Evolutionary conservation across 306 rosid species (phyloP).

Genomic region (Vigna hirtella): DNA sequence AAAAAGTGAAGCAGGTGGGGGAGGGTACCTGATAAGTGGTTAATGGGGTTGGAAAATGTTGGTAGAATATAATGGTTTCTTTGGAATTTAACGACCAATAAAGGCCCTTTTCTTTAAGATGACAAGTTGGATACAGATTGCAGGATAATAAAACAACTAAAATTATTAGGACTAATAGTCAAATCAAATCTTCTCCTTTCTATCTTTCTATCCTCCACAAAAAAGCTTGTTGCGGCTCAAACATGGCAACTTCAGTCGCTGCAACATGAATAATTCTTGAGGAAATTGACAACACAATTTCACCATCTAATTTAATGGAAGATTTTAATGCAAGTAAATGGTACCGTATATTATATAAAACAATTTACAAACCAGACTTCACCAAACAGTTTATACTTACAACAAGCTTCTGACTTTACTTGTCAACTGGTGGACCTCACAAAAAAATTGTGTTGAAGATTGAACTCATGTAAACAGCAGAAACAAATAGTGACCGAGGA

Average conservation of each 20-base stretch:
- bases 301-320: neutral
- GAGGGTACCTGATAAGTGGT: neutral
- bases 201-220: neutral
- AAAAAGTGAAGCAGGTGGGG: neutral
- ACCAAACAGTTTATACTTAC: neutral
- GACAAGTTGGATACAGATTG: slow-evolving; percentile 30
- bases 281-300: neutral
- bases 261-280: neutral
- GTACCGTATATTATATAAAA: neutral
- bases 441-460: neutral
- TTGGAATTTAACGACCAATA: neutral
- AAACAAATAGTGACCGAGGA: neutral
- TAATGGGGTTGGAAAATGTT: neutral
- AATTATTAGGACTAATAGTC: neutral
- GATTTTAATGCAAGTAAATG: no score
- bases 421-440: neutral
- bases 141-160: neutral
- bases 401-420: neutral
- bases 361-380: slow-evolving; percentile 6
- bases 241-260: neutral
- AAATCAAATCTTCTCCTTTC: slow-evolving; percentile 1
- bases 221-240: neutral
- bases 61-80: slow-evolving; percentile 32
- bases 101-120: neutral
- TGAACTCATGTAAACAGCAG: neutral